phyloP scores from a whole-genome alignment of 2,329 filamentous ascomycete species.

The Mollisia scopiformis region DNA sequence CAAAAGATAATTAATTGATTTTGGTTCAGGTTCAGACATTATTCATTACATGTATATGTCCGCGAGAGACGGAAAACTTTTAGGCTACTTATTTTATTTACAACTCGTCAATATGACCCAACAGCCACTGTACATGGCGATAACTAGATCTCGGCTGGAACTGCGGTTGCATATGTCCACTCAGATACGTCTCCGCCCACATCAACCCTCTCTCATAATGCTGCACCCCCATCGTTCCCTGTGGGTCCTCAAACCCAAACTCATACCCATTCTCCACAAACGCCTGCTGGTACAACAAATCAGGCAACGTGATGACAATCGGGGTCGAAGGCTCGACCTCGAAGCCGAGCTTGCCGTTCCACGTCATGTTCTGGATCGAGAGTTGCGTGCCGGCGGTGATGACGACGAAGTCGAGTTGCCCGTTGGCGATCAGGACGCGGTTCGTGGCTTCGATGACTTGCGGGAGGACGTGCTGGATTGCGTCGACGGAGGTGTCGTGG shows the following conservation, averaged over 20 bases:
- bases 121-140: slow-evolving; percentile 40
- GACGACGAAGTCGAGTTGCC: slow-evolving; percentile 51
- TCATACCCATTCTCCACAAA: slow-evolving; percentile 27
- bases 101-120: slow-evolving; percentile 37
- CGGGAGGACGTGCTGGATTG: slow-evolving; percentile 45
- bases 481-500: slow-evolving; percentile 41
- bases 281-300: slow-evolving; percentile 23
- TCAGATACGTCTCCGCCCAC: slow-evolving; percentile 40
- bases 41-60: no score
- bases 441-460: slow-evolving; percentile 54
- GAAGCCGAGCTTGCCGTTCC: slow-evolving; percentile 52
- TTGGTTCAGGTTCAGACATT: no score
- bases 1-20: no score
- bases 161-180: slow-evolving; percentile 41
- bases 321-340: slow-evolving; percentile 40
- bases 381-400: slow-evolving; percentile 54
- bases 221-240: slow-evolving; percentile 40
- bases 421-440: slow-evolving; percentile 52
- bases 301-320: slow-evolving; percentile 26
- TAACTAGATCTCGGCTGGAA: slow-evolving; percentile 39
- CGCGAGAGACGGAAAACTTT: no score
- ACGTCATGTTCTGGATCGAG: slow-evolving; percentile 56
- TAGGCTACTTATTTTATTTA: neutral
- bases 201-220: slow-evolving; percentile 42
- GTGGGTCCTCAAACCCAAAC: slow-evolving; percentile 55